Evolutionary conservation across 352 stramenopile species (phyloP).

Genomic region (Phytopythium delawarense): DNA sequence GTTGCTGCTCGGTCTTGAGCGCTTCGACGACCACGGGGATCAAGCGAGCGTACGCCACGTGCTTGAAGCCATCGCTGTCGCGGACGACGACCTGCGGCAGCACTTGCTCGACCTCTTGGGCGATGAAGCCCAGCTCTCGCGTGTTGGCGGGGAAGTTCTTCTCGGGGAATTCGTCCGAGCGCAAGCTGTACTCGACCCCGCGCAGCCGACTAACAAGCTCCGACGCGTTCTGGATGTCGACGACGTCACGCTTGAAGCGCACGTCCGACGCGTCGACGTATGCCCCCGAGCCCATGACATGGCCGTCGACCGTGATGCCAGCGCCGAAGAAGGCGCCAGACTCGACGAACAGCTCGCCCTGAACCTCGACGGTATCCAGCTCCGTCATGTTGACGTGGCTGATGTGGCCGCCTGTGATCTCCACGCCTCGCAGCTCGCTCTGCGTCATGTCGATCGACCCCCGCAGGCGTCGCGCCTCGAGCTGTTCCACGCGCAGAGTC

Average conservation of each 20-base stretch:
- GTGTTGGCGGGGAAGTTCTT: constrained; percentile 30
- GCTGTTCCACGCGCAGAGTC: constrained; percentile 35
- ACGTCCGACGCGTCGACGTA: constrained; percentile 90
- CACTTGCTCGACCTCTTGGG: constrained; percentile 81
- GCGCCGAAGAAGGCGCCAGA: constrained; percentile 81
- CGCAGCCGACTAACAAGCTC: constrained; percentile 43
- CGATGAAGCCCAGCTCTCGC: constrained; percentile 83
- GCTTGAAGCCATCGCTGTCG: constrained; percentile 76
- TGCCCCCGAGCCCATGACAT: constrained; percentile 87
- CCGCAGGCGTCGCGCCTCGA: constrained; percentile 44
- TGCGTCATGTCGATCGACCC: constrained; percentile 79
- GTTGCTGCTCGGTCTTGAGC: constrained; percentile 44
- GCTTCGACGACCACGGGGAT: constrained; percentile 79
- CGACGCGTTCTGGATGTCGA: constrained; percentile 37
- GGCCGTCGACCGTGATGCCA: constrained; percentile 80
- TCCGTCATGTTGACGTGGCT: constrained; percentile 75
- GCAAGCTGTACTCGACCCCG: constrained; percentile 70
- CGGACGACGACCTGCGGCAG: constrained; percentile 76
- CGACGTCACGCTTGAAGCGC: constrained; percentile 82
- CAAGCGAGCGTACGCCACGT: constrained; percentile 82
- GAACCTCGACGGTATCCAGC: constrained; percentile 65
- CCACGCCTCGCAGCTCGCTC: constrained; percentile 58
- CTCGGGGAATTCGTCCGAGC: constrained; percentile 29
- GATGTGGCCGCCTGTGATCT: constrained; percentile 73
- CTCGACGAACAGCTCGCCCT: constrained; percentile 80